A percentile compares a stretch with the other conserved stretches of the same genome.
Conservation (phyloP, 805 yeast genomes). For the Kodamaea nitidulidarum region DNA sequence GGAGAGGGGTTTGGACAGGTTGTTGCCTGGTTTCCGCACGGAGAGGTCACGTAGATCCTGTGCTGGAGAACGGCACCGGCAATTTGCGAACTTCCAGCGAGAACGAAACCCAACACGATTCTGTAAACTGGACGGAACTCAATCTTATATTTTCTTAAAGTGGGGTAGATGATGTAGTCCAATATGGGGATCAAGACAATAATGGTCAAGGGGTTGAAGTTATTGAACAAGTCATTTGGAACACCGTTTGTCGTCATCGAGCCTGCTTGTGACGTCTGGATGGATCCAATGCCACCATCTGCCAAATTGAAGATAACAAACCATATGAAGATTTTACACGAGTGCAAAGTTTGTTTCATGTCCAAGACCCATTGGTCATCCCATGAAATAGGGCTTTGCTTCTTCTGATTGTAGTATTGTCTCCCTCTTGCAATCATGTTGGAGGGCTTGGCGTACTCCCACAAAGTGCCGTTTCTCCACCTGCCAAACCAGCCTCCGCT, state of each 20-base stretch:
- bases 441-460: constrained; percentile 48
- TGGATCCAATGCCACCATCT: constrained; percentile 47
- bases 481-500: constrained; percentile 42
- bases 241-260: constrained; percentile 50
- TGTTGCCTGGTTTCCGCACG: constrained; percentile 48
- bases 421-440: constrained; percentile 43
- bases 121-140: constrained; percentile 42
- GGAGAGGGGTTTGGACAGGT: constrained; percentile 28
- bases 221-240: constrained; percentile 49
- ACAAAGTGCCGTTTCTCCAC: constrained; percentile 36
- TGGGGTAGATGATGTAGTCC: constrained; percentile 46
- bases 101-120: constrained; percentile 44
- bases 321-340: constrained; percentile 45
- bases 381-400: constrained; percentile 25
- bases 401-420: constrained; percentile 23
- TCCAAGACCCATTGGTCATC: constrained; percentile 47
- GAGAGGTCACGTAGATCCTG: constrained; percentile 44
- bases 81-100: constrained; percentile 45
- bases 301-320: constrained; percentile 37
- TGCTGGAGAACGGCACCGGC: constrained; percentile 50
- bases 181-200: constrained; percentile 49
- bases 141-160: constrained; percentile 39
- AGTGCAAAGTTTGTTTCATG: constrained; percentile 38
- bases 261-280: constrained; percentile 51
- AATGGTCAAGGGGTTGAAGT: constrained; percentile 53